Percentiles rank a stretch among this genome's conserved stretches.
These are phyloP conservation scores for Durotheca rogersii DNA, from an alignment of 495 filamentous ascomycete species.

Conservation along the genomic window DNA sequence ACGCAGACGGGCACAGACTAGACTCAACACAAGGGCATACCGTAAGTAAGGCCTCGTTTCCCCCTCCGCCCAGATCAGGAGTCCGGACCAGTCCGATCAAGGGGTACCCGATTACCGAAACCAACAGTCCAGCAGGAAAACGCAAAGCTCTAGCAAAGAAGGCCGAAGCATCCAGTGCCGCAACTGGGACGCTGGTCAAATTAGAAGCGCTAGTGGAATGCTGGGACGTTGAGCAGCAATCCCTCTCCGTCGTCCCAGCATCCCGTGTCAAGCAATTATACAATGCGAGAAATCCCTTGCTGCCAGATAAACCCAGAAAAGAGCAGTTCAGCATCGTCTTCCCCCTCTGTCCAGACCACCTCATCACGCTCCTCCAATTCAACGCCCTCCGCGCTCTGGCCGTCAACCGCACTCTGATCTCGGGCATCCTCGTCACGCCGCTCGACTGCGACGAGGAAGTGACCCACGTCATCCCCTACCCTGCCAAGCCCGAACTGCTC, in stretches of 20 bases:
- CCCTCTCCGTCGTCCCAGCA: slow-evolving; percentile 36
- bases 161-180: slow-evolving; percentile 30
- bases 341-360: slow-evolving; percentile 45
- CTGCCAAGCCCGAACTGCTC: slow-evolving; percentile 24
- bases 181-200: slow-evolving; percentile 27
- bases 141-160: slow-evolving; percentile 41
- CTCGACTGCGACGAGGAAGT: slow-evolving; percentile 35
- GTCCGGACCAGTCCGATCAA: slow-evolving; percentile 16
- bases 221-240: slow-evolving; percentile 42
- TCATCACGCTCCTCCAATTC: slow-evolving; percentile 47
- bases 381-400: slow-evolving; percentile 45
- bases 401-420: slow-evolving; percentile 41
- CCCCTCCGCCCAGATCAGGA: slow-evolving; percentile 23
- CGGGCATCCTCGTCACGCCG: slow-evolving; percentile 34
- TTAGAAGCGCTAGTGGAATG: slow-evolving; percentile 42
- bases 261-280: slow-evolving; percentile 44
- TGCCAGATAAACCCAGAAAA: slow-evolving; percentile 32
- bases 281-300: slow-evolving; percentile 38
- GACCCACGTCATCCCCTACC: slow-evolving; percentile 38
- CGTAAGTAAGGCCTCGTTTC: slow-evolving; percentile 39
- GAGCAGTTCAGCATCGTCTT: slow-evolving; percentile 35
- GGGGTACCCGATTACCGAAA: slow-evolving; percentile 21
- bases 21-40: slow-evolving; percentile 46
- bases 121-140: slow-evolving; percentile 38
- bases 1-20: slow-evolving; percentile 41